Conservation (phyloP, 106 monocot species). For the Dioscorea alata region DNA sequence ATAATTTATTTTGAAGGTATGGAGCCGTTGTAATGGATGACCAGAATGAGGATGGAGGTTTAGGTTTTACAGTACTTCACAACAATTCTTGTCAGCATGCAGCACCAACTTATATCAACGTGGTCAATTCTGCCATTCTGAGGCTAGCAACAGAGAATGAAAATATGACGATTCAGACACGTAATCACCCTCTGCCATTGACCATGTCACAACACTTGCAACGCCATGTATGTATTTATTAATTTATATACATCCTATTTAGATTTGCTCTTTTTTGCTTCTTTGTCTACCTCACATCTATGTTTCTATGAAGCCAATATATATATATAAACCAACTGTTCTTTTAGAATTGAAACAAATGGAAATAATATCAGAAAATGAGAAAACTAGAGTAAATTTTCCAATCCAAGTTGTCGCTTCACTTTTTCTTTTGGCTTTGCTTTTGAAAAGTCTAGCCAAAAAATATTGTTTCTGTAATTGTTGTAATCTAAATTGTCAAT, state of each 20-base stretch:
- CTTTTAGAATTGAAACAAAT: no score
- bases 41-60: constrained; percentile 57
- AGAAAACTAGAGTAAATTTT: no score
- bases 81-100: constrained; percentile 89
- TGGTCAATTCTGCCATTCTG: constrained; percentile 85
- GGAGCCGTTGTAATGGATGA: constrained; percentile 91
- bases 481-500: no score
- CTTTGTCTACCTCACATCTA: background rate
- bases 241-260: background rate
- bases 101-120: constrained; percentile 82
- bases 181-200: constrained; percentile 88
- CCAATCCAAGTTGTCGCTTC: no score
- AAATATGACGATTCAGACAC: constrained; percentile 69
- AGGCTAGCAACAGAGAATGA: constrained; percentile 52
- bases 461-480: no score
- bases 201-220: constrained; percentile 71
- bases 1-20: constrained; percentile 57
- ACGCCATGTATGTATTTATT: constrained; percentile 7
- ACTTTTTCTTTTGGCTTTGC: background rate
- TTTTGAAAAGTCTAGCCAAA: no score
- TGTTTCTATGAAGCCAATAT: no score
- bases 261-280: background rate
- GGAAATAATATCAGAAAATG: no score
- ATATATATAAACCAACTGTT: no score
- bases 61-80: constrained; percentile 83